These are phyloP conservation scores for Puccinia coronata DNA, from an alignment of 1,284 basidiomycete species.

Conservation along the genomic window DNA sequence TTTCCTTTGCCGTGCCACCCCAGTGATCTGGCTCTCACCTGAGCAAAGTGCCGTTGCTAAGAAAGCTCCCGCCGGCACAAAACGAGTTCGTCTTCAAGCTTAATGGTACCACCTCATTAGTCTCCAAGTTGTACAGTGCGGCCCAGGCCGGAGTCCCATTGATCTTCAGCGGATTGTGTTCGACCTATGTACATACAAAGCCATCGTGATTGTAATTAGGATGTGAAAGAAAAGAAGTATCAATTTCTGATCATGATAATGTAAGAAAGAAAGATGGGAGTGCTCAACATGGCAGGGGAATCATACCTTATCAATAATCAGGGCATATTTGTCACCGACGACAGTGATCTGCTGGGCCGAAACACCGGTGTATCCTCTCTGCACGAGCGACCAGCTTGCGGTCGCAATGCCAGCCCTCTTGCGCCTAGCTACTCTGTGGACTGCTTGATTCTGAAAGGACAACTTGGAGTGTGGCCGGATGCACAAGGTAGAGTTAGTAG, in stretches of 20 bases:
- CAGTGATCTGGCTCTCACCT: too few relatives aligned
- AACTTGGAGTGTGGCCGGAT: background rate
- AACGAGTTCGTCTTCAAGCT: conserved; percentile 31
- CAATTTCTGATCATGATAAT: too few relatives aligned
- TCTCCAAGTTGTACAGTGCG: conserved; percentile 36
- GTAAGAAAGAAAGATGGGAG: too few relatives aligned
- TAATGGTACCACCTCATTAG: conserved; percentile 7
- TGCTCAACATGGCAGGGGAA: background rate
- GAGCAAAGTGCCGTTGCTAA: conserved; percentile 38
- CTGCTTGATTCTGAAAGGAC: too few relatives aligned
- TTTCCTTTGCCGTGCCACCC: too few relatives aligned
- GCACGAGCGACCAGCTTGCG: conserved; percentile 1
- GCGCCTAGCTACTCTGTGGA: background rate
- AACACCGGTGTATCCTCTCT: conserved; percentile 22
- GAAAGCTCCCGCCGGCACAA: conserved; percentile 39
- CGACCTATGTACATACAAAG: background rate
- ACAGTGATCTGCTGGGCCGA: conserved; percentile 34
- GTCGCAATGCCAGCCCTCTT: background rate
- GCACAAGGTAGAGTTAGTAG: background rate
- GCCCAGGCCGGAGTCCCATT: conserved; percentile 39
- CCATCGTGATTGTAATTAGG: background rate
- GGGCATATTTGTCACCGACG: conserved; percentile 18
- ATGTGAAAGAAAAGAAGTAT: too few relatives aligned
- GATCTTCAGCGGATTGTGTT: conserved; percentile 37
- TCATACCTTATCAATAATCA: conserved; percentile 38